phyloP scores from a whole-genome alignment of 257 asterid genomes.

The Ballota nigra region DNA sequence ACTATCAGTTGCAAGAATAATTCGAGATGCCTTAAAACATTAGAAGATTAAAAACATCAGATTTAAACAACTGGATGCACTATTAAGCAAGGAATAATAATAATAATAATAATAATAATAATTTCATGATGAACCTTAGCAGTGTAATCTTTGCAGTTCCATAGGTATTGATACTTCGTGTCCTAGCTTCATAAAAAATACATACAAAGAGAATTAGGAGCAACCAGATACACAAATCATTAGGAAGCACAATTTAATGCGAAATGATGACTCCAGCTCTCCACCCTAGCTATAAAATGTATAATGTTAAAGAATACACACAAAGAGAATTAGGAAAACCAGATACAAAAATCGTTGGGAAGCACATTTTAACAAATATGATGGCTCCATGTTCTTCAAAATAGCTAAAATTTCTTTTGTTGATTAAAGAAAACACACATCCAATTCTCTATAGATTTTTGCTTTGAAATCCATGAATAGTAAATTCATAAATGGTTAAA shows the following conservation, averaged over 20 bases:
- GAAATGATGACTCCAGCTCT: no score
- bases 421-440: no score
- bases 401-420: no score
- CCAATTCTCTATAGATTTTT: not conserved
- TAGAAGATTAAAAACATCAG: conserved; percentile 22
- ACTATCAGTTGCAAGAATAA: conserved; percentile 93
- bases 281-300: no score
- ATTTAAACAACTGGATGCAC: conserved; percentile 22
- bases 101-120: not conserved
- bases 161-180: conserved; percentile 80
- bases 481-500: not conserved
- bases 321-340: conserved; percentile 41
- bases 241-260: no score
- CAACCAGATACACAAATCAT: conserved; percentile 11
- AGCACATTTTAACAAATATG: no score
- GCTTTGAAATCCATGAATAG: not conserved
- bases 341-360: not conserved
- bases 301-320: conserved; percentile 29
- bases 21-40: conserved; percentile 77
- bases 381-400: no score
- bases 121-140: conserved; percentile 50
- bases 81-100: conserved; percentile 9
- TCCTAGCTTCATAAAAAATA: conserved; percentile 74
- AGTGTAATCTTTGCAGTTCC: conserved; percentile 91
- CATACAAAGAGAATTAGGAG: conserved; percentile 42